Evolutionary conservation across 2,329 filamentous ascomycete species (phyloP).

Genomic region (Phyllosticta paracitricarpa): DNA sequence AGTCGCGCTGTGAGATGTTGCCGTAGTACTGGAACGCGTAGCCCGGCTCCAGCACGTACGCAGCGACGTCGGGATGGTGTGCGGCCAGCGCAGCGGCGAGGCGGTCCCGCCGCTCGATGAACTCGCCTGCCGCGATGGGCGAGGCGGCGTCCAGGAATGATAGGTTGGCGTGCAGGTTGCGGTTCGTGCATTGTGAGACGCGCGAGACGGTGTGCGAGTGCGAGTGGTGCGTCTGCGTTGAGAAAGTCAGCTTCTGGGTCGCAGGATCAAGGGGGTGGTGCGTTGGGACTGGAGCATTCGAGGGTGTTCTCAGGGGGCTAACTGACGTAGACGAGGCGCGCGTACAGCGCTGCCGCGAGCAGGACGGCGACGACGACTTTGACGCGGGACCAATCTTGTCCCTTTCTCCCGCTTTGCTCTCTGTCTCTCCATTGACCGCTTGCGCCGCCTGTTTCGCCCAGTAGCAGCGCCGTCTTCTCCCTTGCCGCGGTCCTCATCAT

Average conservation of each 20-base stretch:
- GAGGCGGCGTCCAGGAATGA: slow-evolving; percentile 42
- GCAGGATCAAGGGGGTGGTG: not conserved
- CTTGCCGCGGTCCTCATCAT: not conserved
- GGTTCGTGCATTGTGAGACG: slow-evolving; percentile 44
- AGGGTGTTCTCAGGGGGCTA: not conserved
- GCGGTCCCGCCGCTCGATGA: slow-evolving; percentile 45
- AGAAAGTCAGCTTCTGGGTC: not conserved
- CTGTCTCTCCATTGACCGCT: not conserved
- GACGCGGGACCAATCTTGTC: not conserved
- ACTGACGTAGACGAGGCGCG: slow-evolving; percentile 6
- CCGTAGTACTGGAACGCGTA: slow-evolving; percentile 57
- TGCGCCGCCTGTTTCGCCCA: not conserved
- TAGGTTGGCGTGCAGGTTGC: slow-evolving; percentile 40
- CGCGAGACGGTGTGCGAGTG: slow-evolving; percentile 1
- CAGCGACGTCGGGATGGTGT: slow-evolving; percentile 41
- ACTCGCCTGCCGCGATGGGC: slow-evolving; percentile 43
- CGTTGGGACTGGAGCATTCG: not conserved
- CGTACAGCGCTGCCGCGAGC: not conserved
- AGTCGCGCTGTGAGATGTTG: slow-evolving; percentile 51
- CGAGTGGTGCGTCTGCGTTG: slow-evolving; percentile 1
- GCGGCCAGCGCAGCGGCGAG: slow-evolving; percentile 43
- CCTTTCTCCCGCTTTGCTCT: not conserved
- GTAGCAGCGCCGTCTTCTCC: not conserved
- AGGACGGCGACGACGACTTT: not conserved
- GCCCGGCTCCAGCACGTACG: slow-evolving; percentile 53